Base-by-base conservation (phyloP, 1,139 yeast genomes). In the Zygosaccharomyces pseudobailii region DNA sequence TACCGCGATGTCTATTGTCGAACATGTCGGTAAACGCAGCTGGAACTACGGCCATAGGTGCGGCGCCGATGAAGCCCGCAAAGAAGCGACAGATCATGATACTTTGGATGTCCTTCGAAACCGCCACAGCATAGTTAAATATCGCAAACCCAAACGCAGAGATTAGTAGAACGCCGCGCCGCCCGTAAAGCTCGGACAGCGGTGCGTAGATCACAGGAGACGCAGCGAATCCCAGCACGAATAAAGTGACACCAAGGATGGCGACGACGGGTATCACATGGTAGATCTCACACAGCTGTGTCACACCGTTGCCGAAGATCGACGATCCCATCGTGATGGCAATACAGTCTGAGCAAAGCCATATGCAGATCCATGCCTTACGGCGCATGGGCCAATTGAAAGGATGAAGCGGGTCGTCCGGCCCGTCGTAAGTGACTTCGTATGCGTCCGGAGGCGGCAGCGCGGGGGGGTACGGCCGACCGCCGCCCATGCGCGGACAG, bases 141-240 rank as follows among this genome's bases (percentile, higher is more conserved):
- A 79, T 60, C 23, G 76, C 69, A 60, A 77, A 79, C 2, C 84
- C 77, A 33, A 86, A 69, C 7, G 75, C 63, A 2, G 88, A 78
- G 1, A 77, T 50, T 0, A 83, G 51, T 41, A 84, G 55, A 8
- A 86, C 80, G 2, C 72, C 65, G 59, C 76, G 77, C 65, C 95
- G 77, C 43, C 96, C 95, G 56, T 74, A 82, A 43, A 84, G 62
- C 64, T 85, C 95, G 6, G 90, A 82, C 39, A 86, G 62, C 4
- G 95, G 95, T 19, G 92, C 95, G 81, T 87, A 87, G 33, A 85
- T 56, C 33, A 85, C 70, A 6, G 95, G 95, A 17, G 95, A 95
- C 0, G 84, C 75, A 0, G 94, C 95, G 65, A 86, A 86, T 20
- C 95, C 95, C 37, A 84, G 61, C 20, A 87, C 95, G 57, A 78